Conservation (phyloP, 2,329 filamentous ascomycete genomes). For the Aspergillus sp. region DNA sequence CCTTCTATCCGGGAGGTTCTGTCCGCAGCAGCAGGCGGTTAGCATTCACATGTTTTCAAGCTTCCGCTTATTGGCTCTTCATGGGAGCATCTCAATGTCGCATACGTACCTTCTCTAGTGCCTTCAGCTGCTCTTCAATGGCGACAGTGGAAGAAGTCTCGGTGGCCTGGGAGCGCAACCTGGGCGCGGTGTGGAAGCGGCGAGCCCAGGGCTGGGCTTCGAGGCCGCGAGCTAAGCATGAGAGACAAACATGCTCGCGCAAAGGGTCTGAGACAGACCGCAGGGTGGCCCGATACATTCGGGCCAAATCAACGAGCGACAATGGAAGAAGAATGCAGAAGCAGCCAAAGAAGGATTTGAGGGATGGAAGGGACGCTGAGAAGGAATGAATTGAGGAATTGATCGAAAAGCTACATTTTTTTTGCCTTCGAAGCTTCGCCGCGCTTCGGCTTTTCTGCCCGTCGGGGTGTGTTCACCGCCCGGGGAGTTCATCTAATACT, state of each 20-base stretch:
- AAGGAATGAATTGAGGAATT: neutral
- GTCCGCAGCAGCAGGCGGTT: neutral
- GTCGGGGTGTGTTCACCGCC: slow-evolving; percentile 14
- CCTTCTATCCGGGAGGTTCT: neutral
- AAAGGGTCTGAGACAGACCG: slow-evolving; percentile 39
- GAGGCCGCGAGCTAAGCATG: slow-evolving; percentile 33
- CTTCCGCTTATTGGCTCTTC: too few relatives aligned
- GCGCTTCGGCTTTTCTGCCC: slow-evolving; percentile 19
- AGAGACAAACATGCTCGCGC: slow-evolving; percentile 38
- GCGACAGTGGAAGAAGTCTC: neutral
- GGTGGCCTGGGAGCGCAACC: slow-evolving; percentile 14
- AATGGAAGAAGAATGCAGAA: too few relatives aligned
- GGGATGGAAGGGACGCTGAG: neutral
- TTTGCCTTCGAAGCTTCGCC: slow-evolving; percentile 8
- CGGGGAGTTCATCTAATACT: neutral
- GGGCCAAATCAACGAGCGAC: slow-evolving; percentile 11
- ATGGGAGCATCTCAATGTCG: neutral
- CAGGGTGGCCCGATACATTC: slow-evolving; percentile 42
- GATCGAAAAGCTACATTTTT: neutral
- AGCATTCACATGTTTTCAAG: neutral
- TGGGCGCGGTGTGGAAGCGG: slow-evolving; percentile 29
- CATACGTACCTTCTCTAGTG: slow-evolving; percentile 9
- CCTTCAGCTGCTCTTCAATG: neutral
- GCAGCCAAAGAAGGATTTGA: neutral
- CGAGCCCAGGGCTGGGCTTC: slow-evolving; percentile 25